Conservation (phyloP, 2,329 filamentous ascomycete genomes). For the Claviceps sp. region DNA sequence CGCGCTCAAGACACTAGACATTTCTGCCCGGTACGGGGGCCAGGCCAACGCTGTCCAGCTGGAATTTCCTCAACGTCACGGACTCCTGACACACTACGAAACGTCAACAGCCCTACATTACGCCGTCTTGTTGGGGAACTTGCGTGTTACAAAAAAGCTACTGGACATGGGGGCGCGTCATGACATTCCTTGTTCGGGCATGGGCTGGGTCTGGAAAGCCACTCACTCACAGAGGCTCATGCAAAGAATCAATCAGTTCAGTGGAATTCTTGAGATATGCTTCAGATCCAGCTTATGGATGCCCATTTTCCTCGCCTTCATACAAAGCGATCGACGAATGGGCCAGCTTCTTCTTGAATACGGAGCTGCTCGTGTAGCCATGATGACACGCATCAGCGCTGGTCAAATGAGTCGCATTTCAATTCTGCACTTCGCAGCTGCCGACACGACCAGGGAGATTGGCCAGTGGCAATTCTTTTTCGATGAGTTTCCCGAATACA, state of each 20-base stretch:
- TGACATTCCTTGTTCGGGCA: neutral
- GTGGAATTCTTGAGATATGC: neutral
- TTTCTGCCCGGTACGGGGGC: neutral
- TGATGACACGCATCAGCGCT: neutral
- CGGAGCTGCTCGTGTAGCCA: neutral
- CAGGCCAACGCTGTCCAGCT: neutral
- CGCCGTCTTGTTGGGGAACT: neutral
- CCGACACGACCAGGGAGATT: neutral
- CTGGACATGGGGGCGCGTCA: neutral
- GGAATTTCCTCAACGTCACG: neutral
- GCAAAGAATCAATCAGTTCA: neutral
- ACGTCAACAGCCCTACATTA: constrained; percentile 1
- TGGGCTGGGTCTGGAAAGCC: neutral
- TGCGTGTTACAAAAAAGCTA: neutral
- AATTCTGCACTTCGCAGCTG: neutral
- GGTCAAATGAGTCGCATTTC: neutral
- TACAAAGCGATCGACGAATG: neutral
- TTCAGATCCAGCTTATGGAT: neutral
- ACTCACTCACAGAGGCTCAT: neutral
- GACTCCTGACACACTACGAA: neutral
- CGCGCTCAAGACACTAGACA: neutral
- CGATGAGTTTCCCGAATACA: neutral
- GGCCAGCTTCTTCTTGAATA: neutral
- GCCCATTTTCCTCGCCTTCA: neutral
- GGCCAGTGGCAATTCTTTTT: neutral